These are phyloP conservation scores for Actinomucor elegans DNA, from an alignment of 371 early-diverging fungal species.

Conservation along the genomic window DNA sequence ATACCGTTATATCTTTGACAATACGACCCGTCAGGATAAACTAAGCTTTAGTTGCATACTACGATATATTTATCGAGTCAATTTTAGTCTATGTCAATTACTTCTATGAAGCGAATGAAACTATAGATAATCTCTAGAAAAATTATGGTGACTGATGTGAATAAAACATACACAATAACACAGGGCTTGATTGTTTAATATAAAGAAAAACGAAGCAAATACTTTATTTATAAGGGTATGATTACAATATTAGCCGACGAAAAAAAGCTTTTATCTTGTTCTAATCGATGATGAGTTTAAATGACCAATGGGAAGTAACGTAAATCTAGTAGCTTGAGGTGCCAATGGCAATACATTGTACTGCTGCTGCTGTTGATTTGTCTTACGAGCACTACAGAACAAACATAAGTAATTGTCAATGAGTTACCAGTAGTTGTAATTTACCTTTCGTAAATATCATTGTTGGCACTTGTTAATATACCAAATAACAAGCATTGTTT, in stretches of 20 bases:
- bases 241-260: no score
- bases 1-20: conserved; percentile 35
- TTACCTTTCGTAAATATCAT: conserved; percentile 48
- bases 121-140: no score
- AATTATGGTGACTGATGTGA: no score
- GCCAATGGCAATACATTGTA: conserved; percentile 55
- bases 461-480: conserved; percentile 42
- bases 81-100: no score
- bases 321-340: conserved; percentile 49
- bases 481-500: conserved; percentile 51
- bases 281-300: conserved; percentile 13
- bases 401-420: not conserved
- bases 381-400: conserved; percentile 13
- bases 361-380: conserved; percentile 28
- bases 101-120: no score
- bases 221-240: no score
- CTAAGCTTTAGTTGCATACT: conserved; percentile 45
- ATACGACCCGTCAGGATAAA: conserved; percentile 25
- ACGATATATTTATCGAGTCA: no score
- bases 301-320: conserved; percentile 58
- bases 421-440: no score
- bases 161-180: no score
- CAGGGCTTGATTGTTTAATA: no score
- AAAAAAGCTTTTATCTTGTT: conserved; percentile 7
- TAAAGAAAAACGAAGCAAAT: no score